Base-by-base conservation (phyloP, 2,329 filamentous ascomycete genomes). In the Diaporthe capsici region DNA sequence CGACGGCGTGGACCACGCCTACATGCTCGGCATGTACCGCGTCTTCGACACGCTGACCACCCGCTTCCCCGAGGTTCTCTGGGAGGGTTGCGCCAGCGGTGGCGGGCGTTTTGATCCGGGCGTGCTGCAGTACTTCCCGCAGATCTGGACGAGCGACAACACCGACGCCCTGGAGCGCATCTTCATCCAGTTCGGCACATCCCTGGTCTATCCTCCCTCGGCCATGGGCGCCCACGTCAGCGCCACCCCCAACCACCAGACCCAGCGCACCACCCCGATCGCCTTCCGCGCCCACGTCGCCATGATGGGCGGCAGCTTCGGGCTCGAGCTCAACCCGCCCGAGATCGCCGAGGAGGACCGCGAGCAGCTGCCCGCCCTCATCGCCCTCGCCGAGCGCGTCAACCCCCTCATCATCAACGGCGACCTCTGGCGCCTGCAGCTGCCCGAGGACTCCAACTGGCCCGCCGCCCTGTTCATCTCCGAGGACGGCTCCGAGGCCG, bases 261-360 rank as follows among this genome's bases (percentile, higher is more conserved):
- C 90, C 0, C 82, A 85, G 0, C 89, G 91, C 28, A 89, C 86
- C 1, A 88, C 88, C 1, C 88, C 91, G 0, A 85, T 93, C 17
- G 81, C 82, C 1, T 93, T 93, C 84, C 90, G 92, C 47, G 90
- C 89, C 0, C 91, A 93, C 73, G 91, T 93, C 0, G 92, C 92
- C 8, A 90, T 92, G 85, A 93, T 93, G 91, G 92, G 92, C 73
- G 91, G 91, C 2, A 92, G 90, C 0, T 93, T 93, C 78, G 92
- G 92, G 0, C 86, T 93, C 15, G 91, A 93, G 80, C 86, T 93
- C 10, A 87, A 92, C 79, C 92, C 91, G 0, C 83, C 83, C 0
- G 84, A 88, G 10, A 86, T 92, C 8, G 82, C 82, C 0, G 84
- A 84, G 0, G 87, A 87, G 17, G 91, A 93, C n/a, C 85, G 83